phyloP scores from a whole-genome alignment of 225 moss, liverwort and hornwort species.

The Takakia lepidozioides region DNA sequence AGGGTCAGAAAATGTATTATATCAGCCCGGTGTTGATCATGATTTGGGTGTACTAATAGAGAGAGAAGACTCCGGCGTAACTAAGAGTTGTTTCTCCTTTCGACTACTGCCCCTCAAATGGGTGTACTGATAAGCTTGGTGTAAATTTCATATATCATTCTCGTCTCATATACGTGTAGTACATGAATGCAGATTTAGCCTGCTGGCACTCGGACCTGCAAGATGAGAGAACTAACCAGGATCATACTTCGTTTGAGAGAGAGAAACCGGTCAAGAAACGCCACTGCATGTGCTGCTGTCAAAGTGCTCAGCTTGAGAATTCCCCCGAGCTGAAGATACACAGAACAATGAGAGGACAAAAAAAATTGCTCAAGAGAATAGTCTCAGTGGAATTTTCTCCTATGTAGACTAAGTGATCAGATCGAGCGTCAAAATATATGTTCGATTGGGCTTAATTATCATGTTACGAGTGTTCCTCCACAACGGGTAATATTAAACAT shows the following conservation, averaged over 20 bases:
- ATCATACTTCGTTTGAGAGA: constrained; percentile 16
- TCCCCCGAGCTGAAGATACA: constrained; percentile 36
- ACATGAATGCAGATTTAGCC: neutral
- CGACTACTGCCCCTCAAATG: no score
- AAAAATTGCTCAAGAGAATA: no score
- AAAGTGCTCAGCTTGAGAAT: constrained; percentile 34
- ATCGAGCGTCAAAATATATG: neutral
- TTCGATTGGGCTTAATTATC: neutral
- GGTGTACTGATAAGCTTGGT: no score
- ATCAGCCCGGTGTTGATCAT: no score
- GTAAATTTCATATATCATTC: neutral
- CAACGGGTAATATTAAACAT: neutral
- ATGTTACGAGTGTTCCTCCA: neutral
- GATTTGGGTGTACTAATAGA: no score
- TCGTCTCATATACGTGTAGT: neutral
- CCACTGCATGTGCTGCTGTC: constrained; percentile 58
- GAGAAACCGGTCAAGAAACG: constrained; percentile 64
- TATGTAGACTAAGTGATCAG: neutral
- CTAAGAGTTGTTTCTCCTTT: no score
- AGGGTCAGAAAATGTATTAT: no score
- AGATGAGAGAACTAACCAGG: constrained; percentile 3
- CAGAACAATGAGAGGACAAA: neutral
- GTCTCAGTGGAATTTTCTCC: no score
- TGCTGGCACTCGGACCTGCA: neutral
- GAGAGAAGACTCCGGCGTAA: no score